Conservation (phyloP, 1,284 basidiomycete genomes). For the Pseudozyma tsukubaensis region DNA sequence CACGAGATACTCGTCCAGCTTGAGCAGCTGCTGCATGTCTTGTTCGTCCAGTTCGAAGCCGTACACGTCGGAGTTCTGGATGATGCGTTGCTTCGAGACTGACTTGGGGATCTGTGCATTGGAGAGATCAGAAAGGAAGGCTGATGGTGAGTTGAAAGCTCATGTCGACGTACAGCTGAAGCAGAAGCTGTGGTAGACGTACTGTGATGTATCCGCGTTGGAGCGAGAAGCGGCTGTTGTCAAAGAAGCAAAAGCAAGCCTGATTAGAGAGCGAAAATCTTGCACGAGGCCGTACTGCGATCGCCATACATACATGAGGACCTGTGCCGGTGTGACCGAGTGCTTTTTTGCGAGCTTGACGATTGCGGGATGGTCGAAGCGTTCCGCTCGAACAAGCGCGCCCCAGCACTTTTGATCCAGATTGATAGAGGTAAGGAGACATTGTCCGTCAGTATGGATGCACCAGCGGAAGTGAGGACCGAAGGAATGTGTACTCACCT, state of each 20-base stretch:
- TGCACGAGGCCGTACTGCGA: too few relatives aligned
- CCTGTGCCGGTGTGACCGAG: slow-evolving; percentile 22
- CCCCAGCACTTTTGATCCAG: slow-evolving; percentile 27
- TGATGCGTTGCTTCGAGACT: slow-evolving; percentile 76
- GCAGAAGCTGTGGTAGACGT: background rate
- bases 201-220: slow-evolving; percentile 38
- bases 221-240: slow-evolving; percentile 30
- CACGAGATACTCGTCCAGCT: slow-evolving; percentile 29
- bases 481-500: slow-evolving; percentile 8
- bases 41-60: slow-evolving; percentile 76
- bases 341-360: slow-evolving; percentile 24
- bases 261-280: background rate
- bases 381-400: slow-evolving; percentile 25
- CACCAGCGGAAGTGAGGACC: too few relatives aligned
- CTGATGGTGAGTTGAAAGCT: background rate
- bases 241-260: background rate
- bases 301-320: slow-evolving; percentile 22
- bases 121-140: background rate
- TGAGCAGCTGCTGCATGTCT: slow-evolving; percentile 73
- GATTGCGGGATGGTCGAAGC: slow-evolving; percentile 30
- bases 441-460: background rate
- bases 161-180: background rate
- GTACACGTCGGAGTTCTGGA: slow-evolving; percentile 76
- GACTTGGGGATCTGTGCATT: slow-evolving; percentile 75
- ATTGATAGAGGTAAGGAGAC: background rate